Conservation (phyloP, 106 monocot genomes). For the Dendrobium chrysotoxum region DNA sequence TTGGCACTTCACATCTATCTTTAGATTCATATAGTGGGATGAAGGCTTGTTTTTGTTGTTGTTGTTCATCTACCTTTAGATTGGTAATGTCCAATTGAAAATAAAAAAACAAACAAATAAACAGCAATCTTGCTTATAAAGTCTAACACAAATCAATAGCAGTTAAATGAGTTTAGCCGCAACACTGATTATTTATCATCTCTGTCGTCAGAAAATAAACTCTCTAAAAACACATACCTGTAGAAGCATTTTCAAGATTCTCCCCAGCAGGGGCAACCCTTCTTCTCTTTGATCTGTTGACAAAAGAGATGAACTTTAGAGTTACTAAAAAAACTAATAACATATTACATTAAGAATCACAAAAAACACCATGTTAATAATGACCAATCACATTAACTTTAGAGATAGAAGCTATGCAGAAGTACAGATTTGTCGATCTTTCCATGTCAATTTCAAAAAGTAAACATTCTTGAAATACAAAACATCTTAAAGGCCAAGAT, state of each 20-base stretch:
- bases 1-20: not conserved
- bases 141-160: not conserved
- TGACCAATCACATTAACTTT: not conserved
- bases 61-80: not conserved
- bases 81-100: not conserved
- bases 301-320: not conserved
- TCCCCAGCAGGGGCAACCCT: slow-evolving; percentile 23
- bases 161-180: not conserved
- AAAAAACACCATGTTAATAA: not conserved
- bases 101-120: not conserved
- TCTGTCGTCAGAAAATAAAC: not conserved
- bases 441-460: not conserved
- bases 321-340: not conserved
- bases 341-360: not conserved
- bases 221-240: slow-evolving; percentile 7
- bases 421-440: not conserved
- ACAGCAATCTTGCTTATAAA: not conserved
- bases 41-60: no score
- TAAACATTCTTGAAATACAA: not conserved
- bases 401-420: not conserved
- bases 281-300: slow-evolving; percentile 22
- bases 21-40: not conserved
- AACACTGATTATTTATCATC: not conserved
- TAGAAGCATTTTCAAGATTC: slow-evolving; percentile 15
- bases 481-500: not conserved